A percentile compares a stretch with the other conserved stretches of the same genome.
These are phyloP conservation scores for Nidularia sp. DNA, from an alignment of 768 basidiomycete species.

Conservation along the genomic window DNA sequence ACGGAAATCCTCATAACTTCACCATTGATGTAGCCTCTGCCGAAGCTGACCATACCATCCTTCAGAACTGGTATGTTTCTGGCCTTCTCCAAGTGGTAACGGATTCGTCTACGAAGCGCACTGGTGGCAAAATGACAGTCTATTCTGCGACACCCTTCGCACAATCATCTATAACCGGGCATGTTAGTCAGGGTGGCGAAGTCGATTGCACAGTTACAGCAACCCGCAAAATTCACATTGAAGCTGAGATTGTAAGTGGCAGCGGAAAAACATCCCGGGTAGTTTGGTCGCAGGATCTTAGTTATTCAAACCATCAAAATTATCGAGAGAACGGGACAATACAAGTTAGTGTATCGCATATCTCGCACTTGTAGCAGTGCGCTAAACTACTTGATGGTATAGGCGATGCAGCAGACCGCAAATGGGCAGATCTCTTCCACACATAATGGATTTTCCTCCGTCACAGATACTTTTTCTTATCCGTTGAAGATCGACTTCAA, in stretches of 20 bases:
- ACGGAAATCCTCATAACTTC: conserved; percentile 64
- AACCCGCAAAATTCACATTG: conserved; percentile 52
- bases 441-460: conserved; percentile 34
- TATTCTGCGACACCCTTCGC: conserved; percentile 61
- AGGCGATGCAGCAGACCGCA: conserved; percentile 32
- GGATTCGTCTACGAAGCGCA: conserved; percentile 55
- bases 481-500: conserved; percentile 43
- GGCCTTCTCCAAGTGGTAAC: conserved; percentile 66
- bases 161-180: conserved; percentile 40
- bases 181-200: conserved; percentile 34
- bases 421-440: conserved; percentile 30
- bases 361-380: neutral
- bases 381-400: conserved; percentile 30
- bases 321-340: conserved; percentile 44
- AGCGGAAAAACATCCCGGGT: conserved; percentile 55
- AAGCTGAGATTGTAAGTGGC: conserved; percentile 56
- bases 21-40: conserved; percentile 72
- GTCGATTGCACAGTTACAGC: conserved; percentile 63
- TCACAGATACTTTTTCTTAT: conserved; percentile 40
- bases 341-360: conserved; percentile 23
- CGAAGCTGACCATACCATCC: conserved; percentile 58
- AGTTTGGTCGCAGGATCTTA: conserved; percentile 55
- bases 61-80: conserved; percentile 78
- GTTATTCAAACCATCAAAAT: conserved; percentile 59
- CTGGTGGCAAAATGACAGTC: conserved; percentile 61